Evolutionary conservation across 768 basidiomycete species (phyloP), one percentile per base, ranked within the genome.

Genomic region (Guyanaporus albipodus): DNA sequence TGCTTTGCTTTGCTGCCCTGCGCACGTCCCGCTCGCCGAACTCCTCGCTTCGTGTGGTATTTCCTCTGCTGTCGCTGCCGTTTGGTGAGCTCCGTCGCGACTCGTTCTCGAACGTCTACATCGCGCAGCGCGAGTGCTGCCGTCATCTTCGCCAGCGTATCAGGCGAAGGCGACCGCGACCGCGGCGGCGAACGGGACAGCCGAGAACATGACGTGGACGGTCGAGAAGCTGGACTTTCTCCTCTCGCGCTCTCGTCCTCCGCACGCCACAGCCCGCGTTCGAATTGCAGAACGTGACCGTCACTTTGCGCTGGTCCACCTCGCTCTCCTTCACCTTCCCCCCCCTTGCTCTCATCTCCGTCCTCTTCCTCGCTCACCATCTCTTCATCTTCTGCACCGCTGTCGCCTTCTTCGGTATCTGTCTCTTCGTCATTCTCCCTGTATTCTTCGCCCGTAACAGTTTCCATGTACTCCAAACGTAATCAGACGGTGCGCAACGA

Each of bases 1-100:
- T 83, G 81, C 68, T 91, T 94, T 44, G 83, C 83, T 63, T 94
- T 94, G 62, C 87, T 91, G 18, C 91, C 91, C 54, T 83, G 81
- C 19, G 81, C 71, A 31, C 88, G 72, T 21, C 87, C 87, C 23
- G 74, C 78, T 45, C 80, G 73, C 44, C 78, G 76, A 4, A 73
- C 73, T 7, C 77, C 74, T 51, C 82, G 78, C 66, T 84, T 88
- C 1, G 87, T 81, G 69, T 94, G 91, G 61, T 87, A 79, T 62
- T 88, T 89, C 47, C 77, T 75, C 59, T 86, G 76, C 56, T 87
- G 76, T 48, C 77, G 77, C 17, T 78, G 74, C 4, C 80, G 82
- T 58, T 79, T 83, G 3, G 73, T 66, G 17, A 89, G 67, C 55
- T 91, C 82, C 10, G 74, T 68, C 4, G 79, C 70, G 17, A 91